Base-by-base conservation (phyloP, 176 grass and related monocot species). In the Phragmites australis region DNA sequence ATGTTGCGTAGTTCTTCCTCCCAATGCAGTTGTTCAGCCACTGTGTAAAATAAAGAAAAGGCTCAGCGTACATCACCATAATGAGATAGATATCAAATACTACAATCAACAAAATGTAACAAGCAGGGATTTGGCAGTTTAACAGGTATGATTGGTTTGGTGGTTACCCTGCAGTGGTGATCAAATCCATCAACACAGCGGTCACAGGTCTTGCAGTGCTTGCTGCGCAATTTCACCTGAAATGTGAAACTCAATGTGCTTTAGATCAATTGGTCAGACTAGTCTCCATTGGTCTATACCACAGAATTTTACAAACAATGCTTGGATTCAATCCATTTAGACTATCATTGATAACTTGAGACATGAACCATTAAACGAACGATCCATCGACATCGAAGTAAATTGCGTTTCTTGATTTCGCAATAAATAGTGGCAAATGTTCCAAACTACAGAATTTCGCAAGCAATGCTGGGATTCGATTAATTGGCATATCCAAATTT, bases 1-100 rank as follows among this genome's bases (percentile, higher is more conserved):
- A 98, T 47, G 90, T 78, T 9, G 79, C 89, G 54, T 98, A 98
- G 66, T 94, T 98, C 72, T 81, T 94, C 87, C 75, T 91, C 31
- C 96, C 96, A 81, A 98, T 98, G 88, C 96, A 98, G 78, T 98
- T 98, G 89, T 98, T 98, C 61, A 98, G 75, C 96, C 96, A 98
- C 92, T 95, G 88, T 23, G 26, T 76, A 12, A 68, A 72, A 90
- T 1, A 82, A 65, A 23, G 32, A 47, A 59, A 42, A 79, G 8
- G 47, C 17, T 83, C 68, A 85, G 29, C 65, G n/a, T 12, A 80
- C 14, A n/a, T 48, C 21, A 40, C 12, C 78, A n/a, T 78, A 25
- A 25, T 16, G 55, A 6, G 56, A 3, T 62, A 3, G 12, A 78
- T 42, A 64, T 14, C 30, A 52, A 54, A 1, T 6, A 42, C 6